Evolutionary conservation across 116 monocot species (phyloP).

Genomic region (Thalassia testudinum): DNA sequence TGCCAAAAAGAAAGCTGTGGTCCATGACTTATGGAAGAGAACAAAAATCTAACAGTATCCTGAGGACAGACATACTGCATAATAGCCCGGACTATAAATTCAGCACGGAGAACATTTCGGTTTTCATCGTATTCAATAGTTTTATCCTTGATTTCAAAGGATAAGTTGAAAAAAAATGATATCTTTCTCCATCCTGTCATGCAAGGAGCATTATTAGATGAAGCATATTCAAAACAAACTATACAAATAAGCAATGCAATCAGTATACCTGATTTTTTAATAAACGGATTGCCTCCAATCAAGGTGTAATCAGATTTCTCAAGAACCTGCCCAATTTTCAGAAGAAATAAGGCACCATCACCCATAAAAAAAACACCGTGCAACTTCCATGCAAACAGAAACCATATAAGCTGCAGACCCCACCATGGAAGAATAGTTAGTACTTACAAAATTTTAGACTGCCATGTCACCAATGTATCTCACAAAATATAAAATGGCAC

Average conservation of each 20-base stretch:
- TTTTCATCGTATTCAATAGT: slow-evolving; percentile 86
- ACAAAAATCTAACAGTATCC: background rate
- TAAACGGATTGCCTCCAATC: slow-evolving; percentile 74
- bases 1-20: slow-evolving; percentile 4
- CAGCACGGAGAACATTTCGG: slow-evolving; percentile 77
- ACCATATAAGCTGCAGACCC: too few relatives aligned
- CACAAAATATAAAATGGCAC: too few relatives aligned
- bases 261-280: slow-evolving; percentile 79
- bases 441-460: too few relatives aligned
- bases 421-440: too few relatives aligned
- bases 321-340: slow-evolving; percentile 45
- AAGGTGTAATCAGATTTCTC: slow-evolving; percentile 86
- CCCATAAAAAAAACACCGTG: too few relatives aligned
- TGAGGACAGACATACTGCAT: slow-evolving; percentile 66
- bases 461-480: too few relatives aligned
- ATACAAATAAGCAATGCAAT: background rate
- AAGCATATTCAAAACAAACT: background rate
- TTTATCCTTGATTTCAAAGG: slow-evolving; percentile 91
- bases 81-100: slow-evolving; percentile 78
- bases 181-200: slow-evolving; percentile 89
- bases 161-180: slow-evolving; percentile 87
- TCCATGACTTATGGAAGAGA: background rate
- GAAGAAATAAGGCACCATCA: too few relatives aligned
- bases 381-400: too few relatives aligned
- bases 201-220: background rate